phyloP scores from a whole-genome alignment of 257 asterid genomes.

The Solanum ahanhuiri region DNA sequence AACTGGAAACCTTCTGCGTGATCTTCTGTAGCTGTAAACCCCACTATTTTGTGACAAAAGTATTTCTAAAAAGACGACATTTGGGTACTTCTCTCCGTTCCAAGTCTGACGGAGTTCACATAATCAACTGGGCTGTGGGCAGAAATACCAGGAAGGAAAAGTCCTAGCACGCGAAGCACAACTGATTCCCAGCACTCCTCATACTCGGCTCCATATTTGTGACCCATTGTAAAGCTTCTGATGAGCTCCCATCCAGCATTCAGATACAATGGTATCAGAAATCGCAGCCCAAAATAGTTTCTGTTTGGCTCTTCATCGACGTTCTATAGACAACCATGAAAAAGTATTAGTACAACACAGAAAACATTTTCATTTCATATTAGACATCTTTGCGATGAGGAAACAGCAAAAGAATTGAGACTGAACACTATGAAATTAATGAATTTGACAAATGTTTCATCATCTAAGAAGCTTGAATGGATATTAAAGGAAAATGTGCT shows the following conservation, averaged over 20 bases:
- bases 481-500: neutral
- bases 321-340: constrained; percentile 22
- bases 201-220: constrained; percentile 45
- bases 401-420: neutral
- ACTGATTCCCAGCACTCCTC: constrained; percentile 70
- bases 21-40: neutral
- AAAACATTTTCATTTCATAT: neutral
- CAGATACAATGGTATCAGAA: constrained; percentile 49
- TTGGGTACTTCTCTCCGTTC: constrained; percentile 22
- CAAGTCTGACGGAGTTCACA: constrained; percentile 77
- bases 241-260: constrained; percentile 70
- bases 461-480: neutral
- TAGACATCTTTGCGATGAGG: neutral
- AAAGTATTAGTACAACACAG: neutral
- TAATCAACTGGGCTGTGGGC: constrained; percentile 83
- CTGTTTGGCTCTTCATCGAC: constrained; percentile 78
- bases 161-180: constrained; percentile 48
- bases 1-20: neutral
- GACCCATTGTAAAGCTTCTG: constrained; percentile 47
- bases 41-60: neutral
- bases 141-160: constrained; percentile 67
- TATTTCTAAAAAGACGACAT: constrained; percentile 21
- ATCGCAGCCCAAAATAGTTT: constrained; percentile 61
- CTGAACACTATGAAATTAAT: neutral
- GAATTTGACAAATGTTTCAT: neutral